Conservation (phyloP, 2,329 filamentous ascomycete species). For the Fusarium albosuccineum region DNA sequence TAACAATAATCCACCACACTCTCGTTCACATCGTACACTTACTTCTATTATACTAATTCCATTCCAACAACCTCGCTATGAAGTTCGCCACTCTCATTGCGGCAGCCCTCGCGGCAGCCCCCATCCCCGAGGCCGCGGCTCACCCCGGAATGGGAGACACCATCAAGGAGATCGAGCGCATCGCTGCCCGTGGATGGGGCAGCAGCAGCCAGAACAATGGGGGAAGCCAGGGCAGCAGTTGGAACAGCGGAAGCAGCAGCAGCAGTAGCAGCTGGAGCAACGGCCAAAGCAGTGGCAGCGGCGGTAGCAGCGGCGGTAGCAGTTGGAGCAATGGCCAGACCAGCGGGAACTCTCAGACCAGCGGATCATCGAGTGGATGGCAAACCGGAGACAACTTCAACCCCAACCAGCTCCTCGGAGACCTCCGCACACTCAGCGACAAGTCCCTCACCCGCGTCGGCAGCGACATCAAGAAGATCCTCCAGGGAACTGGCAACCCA, state of each 20-base stretch:
- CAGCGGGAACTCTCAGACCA: background rate
- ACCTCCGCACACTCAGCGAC: constrained; percentile 51
- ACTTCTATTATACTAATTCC: constrained; percentile 1
- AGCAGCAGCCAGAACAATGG: background rate
- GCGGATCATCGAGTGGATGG: constrained; percentile 13
- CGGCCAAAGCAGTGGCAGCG: background rate
- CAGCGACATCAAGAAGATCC: constrained; percentile 54
- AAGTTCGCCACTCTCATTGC: constrained; percentile 44
- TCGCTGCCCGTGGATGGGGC: constrained; percentile 35
- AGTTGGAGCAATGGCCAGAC: background rate
- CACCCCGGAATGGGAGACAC: constrained; percentile 42
- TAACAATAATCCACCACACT: background rate
- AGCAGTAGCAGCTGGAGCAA: background rate
- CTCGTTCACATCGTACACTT: constrained; percentile 9
- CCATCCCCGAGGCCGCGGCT: constrained; percentile 32
- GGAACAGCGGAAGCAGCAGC: background rate
- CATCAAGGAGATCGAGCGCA: constrained; percentile 38
- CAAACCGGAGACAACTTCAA: constrained; percentile 29
- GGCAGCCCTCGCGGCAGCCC: constrained; percentile 38
- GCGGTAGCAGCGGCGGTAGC: background rate
- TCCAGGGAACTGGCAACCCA: constrained; percentile 49
- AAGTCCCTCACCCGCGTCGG: constrained; percentile 52
- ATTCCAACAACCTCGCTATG: constrained; percentile 34
- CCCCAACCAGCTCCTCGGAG: constrained; percentile 53
- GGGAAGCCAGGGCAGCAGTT: background rate